phyloP scores from a whole-genome alignment of 345 rosid genomes.

The Ceriops zippeliana region DNA sequence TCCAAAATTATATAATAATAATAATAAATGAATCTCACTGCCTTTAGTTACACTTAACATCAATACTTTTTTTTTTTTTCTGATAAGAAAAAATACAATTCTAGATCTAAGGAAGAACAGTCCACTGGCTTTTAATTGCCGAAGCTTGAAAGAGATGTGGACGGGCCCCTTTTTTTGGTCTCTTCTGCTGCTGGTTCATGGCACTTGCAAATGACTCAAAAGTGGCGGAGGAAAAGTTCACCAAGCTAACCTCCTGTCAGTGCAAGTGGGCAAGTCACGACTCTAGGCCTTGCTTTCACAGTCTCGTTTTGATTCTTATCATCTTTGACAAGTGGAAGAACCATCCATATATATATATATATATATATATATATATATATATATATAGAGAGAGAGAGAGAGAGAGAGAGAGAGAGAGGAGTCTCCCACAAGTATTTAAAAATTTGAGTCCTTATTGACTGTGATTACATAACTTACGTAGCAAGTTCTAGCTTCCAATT shows the following conservation, averaged over 20 bases:
- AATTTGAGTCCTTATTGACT: no score
- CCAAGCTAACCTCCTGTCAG: not conserved
- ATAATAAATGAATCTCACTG: no score
- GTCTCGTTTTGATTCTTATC: not conserved
- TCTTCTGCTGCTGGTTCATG: not conserved
- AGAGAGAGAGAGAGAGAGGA: no score
- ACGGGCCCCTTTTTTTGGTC: not conserved
- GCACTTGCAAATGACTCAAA: constrained; percentile 4
- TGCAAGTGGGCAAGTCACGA: constrained; percentile 1
- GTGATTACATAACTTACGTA: no score
- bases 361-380: no score
- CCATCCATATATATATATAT: not conserved
- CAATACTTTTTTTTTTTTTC: no score
- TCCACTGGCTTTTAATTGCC: not conserved
- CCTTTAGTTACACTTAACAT: no score
- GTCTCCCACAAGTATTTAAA: not conserved
- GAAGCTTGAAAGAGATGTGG: not conserved
- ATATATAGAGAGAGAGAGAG: no score
- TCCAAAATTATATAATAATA: no score
- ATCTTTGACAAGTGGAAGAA: not conserved
- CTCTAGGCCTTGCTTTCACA: not conserved
- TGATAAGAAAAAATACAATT: no score
- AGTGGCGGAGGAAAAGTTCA: constrained; percentile 1
- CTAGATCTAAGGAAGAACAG: no score
- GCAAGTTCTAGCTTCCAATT: no score